Base-by-base conservation (phyloP, 345 rosid species). In the Melastoma malabathricum region DNA sequence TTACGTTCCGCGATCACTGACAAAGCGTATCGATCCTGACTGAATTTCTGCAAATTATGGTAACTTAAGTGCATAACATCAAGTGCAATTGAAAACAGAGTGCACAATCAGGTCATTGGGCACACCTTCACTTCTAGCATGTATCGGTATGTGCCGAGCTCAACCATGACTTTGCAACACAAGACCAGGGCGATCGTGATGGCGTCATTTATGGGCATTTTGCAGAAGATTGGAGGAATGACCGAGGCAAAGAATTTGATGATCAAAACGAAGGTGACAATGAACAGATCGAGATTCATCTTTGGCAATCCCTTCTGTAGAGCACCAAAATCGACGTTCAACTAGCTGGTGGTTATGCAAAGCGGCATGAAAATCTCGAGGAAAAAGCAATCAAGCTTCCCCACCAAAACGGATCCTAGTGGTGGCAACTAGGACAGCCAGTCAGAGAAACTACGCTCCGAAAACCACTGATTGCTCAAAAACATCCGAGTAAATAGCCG, bases 401-500 rank as follows among this genome's bases (percentile, higher is more conserved):
- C 51, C 4, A 65, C 71, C 5, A 75, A 20, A 5, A 66, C 67
- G 5, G 80, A 63, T 23, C 76, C 76, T 43, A 75, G 55, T 1
- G 74, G 73, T 8, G 80, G 76, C 74, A 6, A 62, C 76, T 3
- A 76, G 76, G 34, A 75, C 61, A 5, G 48, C 66, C 59, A 71
- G 17, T 1, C 76, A 74, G 4, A 75, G 22, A 18, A 65, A 19
- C 25, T 71, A 44, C 2, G 72, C 17, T 9, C 68, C 62, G 15
- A 67, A 44, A 8, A 54, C n/a, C 22, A 61, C 44, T 17, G 64
- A 50, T 12, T 48, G 56, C n/a, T 69, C 76, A 7, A 68, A 43
- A 18, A 45, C 10, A 14, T 65, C 55, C 13, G 69, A 27, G 9
- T 41, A 6, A 8, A 66, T 14, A 4, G 59, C 66, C 20, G 61